Conservation (phyloP, 2,329 filamentous ascomycete species). For the Exophiala sideris region DNA sequence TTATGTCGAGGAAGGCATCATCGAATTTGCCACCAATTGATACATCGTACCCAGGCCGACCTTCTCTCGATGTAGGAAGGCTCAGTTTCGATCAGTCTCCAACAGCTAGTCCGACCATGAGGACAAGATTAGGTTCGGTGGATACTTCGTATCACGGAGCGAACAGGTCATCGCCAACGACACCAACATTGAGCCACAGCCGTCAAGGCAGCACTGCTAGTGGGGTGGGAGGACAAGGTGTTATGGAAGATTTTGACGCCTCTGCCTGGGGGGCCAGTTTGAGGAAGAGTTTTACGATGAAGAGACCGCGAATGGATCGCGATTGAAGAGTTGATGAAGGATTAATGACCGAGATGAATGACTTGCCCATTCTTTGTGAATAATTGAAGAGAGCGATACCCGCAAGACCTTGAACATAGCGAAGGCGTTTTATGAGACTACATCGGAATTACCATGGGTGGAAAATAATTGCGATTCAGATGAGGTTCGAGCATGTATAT, state of each 20-base stretch:
- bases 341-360: background rate
- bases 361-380: conserved; percentile 10
- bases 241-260: conserved; percentile 80
- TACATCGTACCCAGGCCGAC: conserved; percentile 25
- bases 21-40: conserved; percentile 25
- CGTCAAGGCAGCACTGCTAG: conserved; percentile 67
- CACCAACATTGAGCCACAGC: conserved; percentile 40
- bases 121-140: conserved; percentile 23
- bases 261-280: conserved; percentile 94
- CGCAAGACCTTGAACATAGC: conserved; percentile 11
- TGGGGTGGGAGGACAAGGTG: conserved; percentile 58
- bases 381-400: conserved; percentile 3
- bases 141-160: conserved; percentile 35
- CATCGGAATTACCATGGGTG: background rate
- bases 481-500: background rate
- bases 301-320: conserved; percentile 35
- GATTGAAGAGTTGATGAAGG: background rate
- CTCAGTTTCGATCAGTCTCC: conserved; percentile 26
- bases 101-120: conserved; percentile 22
- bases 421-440: conserved; percentile 12
- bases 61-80: conserved; percentile 25
- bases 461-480: background rate
- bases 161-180: conserved; percentile 32
- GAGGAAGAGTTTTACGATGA: conserved; percentile 74
- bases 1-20: conserved; percentile 14